Conservation (phyloP, 306 rosid genomes). For the Fragaria iinumae region DNA sequence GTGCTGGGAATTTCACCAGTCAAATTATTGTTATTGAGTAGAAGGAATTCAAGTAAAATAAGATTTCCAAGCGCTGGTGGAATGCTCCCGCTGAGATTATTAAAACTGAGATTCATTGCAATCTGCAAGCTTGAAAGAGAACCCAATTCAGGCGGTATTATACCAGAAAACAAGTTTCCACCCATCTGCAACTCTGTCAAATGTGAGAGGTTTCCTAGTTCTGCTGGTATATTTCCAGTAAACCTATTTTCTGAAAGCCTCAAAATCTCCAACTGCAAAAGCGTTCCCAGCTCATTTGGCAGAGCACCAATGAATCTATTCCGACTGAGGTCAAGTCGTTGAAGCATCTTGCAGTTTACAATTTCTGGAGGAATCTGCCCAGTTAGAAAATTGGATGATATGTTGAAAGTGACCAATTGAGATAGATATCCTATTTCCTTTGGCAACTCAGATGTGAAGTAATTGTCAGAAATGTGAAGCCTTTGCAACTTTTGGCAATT, state of each 20-base stretch:
- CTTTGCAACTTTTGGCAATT: conserved; percentile 75
- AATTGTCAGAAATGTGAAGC: conserved; percentile 79
- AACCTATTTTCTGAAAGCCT: conserved; percentile 67
- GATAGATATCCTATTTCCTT: conserved; percentile 77
- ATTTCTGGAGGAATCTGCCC: conserved; percentile 67
- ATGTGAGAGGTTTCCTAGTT: conserved; percentile 67
- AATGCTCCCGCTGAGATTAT: conserved; percentile 69
- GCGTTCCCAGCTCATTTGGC: conserved; percentile 75
- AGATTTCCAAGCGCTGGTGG: conserved; percentile 74
- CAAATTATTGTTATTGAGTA: conserved; percentile 82
- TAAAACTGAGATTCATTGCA: conserved; percentile 84
- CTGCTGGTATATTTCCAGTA: conserved; percentile 65
- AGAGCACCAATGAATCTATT: conserved; percentile 60
- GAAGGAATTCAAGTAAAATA: conserved; percentile 58
- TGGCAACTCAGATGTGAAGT: conserved; percentile 72
- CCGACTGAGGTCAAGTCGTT: conserved; percentile 81
- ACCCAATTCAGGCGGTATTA: conserved; percentile 78
- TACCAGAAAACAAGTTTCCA: conserved; percentile 66
- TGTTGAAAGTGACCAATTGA: conserved; percentile 81
- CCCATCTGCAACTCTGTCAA: conserved; percentile 85
- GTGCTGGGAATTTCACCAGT: conserved; percentile 78
- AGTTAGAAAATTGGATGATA: conserved; percentile 65
- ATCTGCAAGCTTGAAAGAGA: conserved; percentile 82
- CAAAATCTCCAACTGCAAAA: conserved; percentile 81
- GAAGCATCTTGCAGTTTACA: conserved; percentile 69